These are phyloP conservation scores for Candida neerlandica DNA, from an alignment of 1,139 yeast species.

Conservation along the genomic window DNA sequence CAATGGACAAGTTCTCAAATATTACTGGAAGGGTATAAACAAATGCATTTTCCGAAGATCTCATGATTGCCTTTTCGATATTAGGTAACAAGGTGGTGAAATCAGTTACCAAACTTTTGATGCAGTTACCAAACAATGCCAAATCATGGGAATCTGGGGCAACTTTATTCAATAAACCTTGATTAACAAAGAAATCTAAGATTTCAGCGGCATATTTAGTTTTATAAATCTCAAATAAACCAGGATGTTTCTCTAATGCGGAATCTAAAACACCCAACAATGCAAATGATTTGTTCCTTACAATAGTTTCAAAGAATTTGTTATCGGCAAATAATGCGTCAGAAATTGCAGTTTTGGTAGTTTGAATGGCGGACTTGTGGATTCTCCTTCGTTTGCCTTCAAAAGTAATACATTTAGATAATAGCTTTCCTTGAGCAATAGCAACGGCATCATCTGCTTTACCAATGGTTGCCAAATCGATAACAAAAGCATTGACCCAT, in stretches of 20 bases:
- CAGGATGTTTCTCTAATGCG: slow-evolving; percentile 41
- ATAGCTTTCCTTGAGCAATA: slow-evolving; percentile 25
- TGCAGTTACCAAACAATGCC: slow-evolving; percentile 38
- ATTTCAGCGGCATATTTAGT: slow-evolving; percentile 20
- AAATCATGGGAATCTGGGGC: slow-evolving; percentile 32
- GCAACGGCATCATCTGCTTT: slow-evolving; percentile 19
- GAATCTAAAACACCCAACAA: slow-evolving; percentile 45
- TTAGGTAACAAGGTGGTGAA: slow-evolving; percentile 54
- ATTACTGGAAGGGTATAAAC: slow-evolving; percentile 54
- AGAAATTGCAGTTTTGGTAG: slow-evolving; percentile 33
- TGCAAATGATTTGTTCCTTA: slow-evolving; percentile 16
- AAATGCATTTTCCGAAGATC: slow-evolving; percentile 79
- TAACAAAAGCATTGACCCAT: slow-evolving; percentile 50
- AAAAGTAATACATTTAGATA: slow-evolving; percentile 22
- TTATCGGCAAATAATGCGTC: slow-evolving; percentile 13
- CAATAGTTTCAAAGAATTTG: slow-evolving; percentile 15
- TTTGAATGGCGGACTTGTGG: slow-evolving; percentile 42
- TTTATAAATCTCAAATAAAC: slow-evolving; percentile 29
- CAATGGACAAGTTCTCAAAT: slow-evolving; percentile 23
- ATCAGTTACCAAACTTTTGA: slow-evolving; percentile 44
- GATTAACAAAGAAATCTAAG: slow-evolving; percentile 27
- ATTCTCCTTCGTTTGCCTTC: slow-evolving; percentile 41
- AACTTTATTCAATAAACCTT: slow-evolving; percentile 48
- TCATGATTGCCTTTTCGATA: slow-evolving; percentile 73
- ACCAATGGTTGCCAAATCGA: slow-evolving; percentile 21